These are phyloP conservation scores for Glycine soja DNA, from an alignment of 306 rosid genomes.

Conservation along the genomic window DNA sequence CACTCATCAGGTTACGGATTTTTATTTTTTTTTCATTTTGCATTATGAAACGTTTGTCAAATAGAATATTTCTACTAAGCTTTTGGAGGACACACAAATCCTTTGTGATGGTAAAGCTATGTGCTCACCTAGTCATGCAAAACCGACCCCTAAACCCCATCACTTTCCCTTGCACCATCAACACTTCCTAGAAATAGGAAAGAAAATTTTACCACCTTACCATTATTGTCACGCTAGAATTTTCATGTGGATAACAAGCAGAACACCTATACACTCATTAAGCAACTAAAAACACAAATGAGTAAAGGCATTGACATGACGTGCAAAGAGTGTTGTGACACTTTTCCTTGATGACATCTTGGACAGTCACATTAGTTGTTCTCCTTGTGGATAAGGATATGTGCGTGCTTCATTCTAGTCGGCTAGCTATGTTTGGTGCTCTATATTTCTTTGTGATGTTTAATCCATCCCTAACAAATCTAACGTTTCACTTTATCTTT, in stretches of 20 bases:
- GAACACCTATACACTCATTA: slow-evolving; percentile 18
- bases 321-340: slow-evolving; percentile 37
- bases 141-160: slow-evolving; percentile 19
- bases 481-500: not conserved
- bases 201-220: slow-evolving; percentile 31
- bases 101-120: slow-evolving; percentile 15
- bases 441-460: slow-evolving; percentile 32
- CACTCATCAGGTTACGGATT: slow-evolving; percentile 41
- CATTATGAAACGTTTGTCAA: slow-evolving; percentile 16
- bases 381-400: slow-evolving; percentile 46
- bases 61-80: slow-evolving; percentile 40
- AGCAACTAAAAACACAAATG: slow-evolving; percentile 33
- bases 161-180: slow-evolving; percentile 51
- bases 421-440: slow-evolving; percentile 8
- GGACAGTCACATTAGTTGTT: slow-evolving; percentile 39
- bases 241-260: slow-evolving; percentile 33
- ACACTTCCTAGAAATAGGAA: slow-evolving; percentile 43
- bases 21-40: slow-evolving; percentile 31
- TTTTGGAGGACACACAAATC: slow-evolving; percentile 48
- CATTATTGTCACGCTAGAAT: slow-evolving; percentile 42
- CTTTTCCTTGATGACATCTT: slow-evolving; percentile 36
- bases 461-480: slow-evolving; percentile 25
- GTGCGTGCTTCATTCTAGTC: not conserved
- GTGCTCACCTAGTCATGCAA: slow-evolving; percentile 46
- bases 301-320: slow-evolving; percentile 43